Conservation (phyloP, 768 basidiomycete genomes). For the Candolleomyces aberdarensis region DNA sequence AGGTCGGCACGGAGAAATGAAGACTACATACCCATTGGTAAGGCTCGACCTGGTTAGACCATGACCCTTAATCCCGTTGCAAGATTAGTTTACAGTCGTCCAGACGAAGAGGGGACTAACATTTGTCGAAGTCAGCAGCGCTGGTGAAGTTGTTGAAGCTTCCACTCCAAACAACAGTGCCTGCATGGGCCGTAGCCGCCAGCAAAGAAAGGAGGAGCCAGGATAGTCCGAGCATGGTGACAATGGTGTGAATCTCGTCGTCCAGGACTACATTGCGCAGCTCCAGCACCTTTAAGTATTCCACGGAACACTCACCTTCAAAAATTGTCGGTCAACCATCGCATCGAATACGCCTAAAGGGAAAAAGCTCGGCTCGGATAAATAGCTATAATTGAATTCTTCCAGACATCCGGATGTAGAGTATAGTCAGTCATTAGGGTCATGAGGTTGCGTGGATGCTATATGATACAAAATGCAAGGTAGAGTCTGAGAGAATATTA, state of each 20-base stretch:
- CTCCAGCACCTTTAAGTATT: conserved; percentile 1
- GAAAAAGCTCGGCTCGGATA: conserved; percentile 37
- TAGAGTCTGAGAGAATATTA: neutral
- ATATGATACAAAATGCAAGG: conserved; percentile 4
- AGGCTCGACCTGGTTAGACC: conserved; percentile 49
- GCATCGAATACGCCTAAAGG: conserved; percentile 16
- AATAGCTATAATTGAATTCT: conserved; percentile 13
- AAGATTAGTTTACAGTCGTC: neutral
- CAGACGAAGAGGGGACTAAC: conserved; percentile 26
- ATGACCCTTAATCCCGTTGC: conserved; percentile 40
- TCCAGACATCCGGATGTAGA: neutral
- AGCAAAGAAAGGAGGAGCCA: conserved; percentile 32
- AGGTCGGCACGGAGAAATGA: neutral
- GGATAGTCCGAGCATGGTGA: conserved; percentile 25
- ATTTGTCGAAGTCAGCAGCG: conserved; percentile 49
- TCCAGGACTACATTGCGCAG: neutral
- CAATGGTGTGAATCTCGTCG: conserved; percentile 2
- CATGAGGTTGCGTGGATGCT: conserved; percentile 7
- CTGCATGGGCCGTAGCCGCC: conserved; percentile 36
- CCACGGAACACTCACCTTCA: conserved; percentile 8
- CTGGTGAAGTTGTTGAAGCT: conserved; percentile 48
- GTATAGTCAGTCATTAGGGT: neutral
- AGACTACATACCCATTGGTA: conserved; percentile 51
- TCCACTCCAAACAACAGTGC: conserved; percentile 53
- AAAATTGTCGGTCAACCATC: conserved; percentile 31